Conservation (phyloP, 257 asterid species). For the Solanum habrochaites region DNA sequence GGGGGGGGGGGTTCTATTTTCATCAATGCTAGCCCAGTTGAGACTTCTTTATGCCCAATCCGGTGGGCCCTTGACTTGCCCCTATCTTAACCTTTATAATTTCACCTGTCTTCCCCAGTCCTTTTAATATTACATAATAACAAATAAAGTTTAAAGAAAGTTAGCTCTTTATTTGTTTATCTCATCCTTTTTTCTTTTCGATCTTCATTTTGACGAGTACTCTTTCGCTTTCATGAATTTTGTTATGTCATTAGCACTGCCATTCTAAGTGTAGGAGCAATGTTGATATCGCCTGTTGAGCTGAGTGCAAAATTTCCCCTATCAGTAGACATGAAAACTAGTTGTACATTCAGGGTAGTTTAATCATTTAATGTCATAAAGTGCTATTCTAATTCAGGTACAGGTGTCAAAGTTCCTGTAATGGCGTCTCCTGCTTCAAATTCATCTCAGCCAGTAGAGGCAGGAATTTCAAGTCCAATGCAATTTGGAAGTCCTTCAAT, state of each 20-base stretch:
- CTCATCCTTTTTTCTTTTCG: neutral
- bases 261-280: neutral
- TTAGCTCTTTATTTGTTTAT: neutral
- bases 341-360: neutral
- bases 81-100: neutral
- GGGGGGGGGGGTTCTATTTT: neutral
- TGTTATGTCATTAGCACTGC: neutral
- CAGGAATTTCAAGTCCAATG: conserved; percentile 41
- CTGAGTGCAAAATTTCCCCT: neutral
- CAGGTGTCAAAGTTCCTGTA: conserved; percentile 50
- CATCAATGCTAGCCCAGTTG: neutral
- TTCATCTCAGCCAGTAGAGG: conserved; percentile 49
- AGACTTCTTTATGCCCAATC: neutral
- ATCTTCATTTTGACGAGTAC: neutral
- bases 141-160: neutral
- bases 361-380: neutral
- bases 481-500: conserved; percentile 61
- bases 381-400: conserved; percentile 28
- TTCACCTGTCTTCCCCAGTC: neutral
- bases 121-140: neutral
- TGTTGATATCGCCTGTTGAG: neutral
- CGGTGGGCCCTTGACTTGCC: neutral
- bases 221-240: neutral
- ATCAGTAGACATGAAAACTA: neutral
- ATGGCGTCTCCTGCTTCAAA: conserved; percentile 37